These are phyloP conservation scores for Vanilla planifolia DNA, from an alignment of 106 monocot species.

Conservation along the genomic window DNA sequence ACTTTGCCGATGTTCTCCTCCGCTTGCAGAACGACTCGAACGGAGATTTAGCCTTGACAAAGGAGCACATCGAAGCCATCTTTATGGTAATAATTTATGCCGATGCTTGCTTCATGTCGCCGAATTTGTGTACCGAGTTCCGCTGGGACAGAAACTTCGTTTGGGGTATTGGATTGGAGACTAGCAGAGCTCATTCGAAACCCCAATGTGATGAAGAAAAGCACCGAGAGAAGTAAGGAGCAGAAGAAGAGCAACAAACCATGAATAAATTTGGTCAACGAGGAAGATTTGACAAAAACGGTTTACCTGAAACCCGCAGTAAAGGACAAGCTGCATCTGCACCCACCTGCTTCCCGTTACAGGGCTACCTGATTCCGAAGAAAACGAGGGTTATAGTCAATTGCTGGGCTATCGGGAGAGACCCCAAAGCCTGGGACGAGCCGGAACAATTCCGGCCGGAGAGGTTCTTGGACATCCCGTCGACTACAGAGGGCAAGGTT, in stretches of 20 bases:
- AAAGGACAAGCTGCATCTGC: neutral
- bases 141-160: conserved; percentile 16
- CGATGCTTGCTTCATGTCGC: too few relatives aligned
- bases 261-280: too few relatives aligned
- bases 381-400: neutral
- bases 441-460: neutral
- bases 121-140: too few relatives aligned
- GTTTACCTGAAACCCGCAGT: conserved; percentile 6
- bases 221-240: conserved; percentile 7
- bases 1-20: too few relatives aligned
- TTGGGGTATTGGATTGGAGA: conserved; percentile 2
- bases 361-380: neutral
- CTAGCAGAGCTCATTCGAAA: conserved; percentile 12
- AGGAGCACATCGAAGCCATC: too few relatives aligned
- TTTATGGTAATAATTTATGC: too few relatives aligned
- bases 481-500: neutral
- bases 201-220: conserved; percentile 7
- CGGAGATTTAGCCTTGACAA: too few relatives aligned
- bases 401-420: conserved; percentile 2
- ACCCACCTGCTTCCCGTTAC: neutral
- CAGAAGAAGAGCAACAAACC: too few relatives aligned
- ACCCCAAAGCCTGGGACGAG: neutral
- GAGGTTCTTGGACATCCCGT: neutral
- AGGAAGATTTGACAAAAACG: neutral
- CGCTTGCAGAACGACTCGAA: too few relatives aligned